A percentile compares a stretch with the other conserved stretches of the same genome.
phyloP scores from a whole-genome alignment of 176 grass and related monocot genomes.

The Thinopyrum elongatum region DNA sequence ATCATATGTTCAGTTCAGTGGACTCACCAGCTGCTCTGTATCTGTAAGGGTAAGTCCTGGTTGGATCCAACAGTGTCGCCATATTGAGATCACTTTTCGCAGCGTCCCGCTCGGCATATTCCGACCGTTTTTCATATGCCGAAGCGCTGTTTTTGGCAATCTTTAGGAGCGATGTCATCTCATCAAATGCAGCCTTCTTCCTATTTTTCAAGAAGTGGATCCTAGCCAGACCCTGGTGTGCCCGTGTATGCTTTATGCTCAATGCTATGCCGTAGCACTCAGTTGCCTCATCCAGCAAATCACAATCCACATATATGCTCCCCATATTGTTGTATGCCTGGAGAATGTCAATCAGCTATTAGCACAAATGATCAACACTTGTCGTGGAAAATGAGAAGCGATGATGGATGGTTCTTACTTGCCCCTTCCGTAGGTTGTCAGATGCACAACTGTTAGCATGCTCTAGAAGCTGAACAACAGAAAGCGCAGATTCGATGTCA shows the following conservation, averaged over 20 bases:
- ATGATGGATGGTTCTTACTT: slow-evolving; percentile 42
- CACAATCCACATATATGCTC: slow-evolving; percentile 89
- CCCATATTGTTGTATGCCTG: slow-evolving; percentile 99
- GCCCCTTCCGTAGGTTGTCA: slow-evolving; percentile 96
- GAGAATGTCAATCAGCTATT: not conserved
- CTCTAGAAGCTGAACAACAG: slow-evolving; percentile 85
- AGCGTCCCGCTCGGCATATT: slow-evolving; percentile 81
- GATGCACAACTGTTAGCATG: slow-evolving; percentile 86
- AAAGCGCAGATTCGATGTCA: slow-evolving; percentile 49
- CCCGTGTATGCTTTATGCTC: slow-evolving; percentile 88
- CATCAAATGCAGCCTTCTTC: slow-evolving; percentile 77
- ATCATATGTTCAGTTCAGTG: not conserved
- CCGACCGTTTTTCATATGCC: slow-evolving; percentile 89
- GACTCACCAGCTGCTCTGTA: slow-evolving; percentile 89
- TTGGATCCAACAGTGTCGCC: slow-evolving; percentile 68
- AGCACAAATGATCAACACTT: not conserved
- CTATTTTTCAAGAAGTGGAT: slow-evolving; percentile 78
- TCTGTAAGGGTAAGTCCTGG: slow-evolving; percentile 94
- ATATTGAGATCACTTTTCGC: slow-evolving; percentile 81
- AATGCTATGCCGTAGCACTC: slow-evolving; percentile 86
- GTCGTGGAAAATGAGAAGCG: not conserved
- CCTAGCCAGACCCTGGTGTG: slow-evolving; percentile 92
- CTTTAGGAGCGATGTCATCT: slow-evolving; percentile 85
- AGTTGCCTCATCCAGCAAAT: slow-evolving; percentile 81
- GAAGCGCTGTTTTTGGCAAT: slow-evolving; percentile 81